Conservation (phyloP, 768 basidiomycete genomes). For the Cyclocybe aegerita region DNA sequence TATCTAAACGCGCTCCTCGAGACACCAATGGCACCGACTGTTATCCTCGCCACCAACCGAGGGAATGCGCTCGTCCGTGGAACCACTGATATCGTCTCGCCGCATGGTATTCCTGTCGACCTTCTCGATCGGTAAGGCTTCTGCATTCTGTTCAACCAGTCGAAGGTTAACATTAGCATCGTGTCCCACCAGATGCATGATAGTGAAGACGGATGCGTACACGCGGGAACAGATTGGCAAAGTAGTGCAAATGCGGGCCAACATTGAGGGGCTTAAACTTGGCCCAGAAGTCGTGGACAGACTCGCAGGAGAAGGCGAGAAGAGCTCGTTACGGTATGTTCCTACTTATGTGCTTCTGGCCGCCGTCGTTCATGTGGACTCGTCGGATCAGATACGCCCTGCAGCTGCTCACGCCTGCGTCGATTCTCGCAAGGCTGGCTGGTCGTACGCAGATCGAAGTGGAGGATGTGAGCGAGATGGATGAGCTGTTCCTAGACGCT, state of each 20-base stretch:
- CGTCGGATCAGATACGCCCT: conserved; percentile 69
- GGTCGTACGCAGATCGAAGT: conserved; percentile 81
- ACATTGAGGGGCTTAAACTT: conserved; percentile 81
- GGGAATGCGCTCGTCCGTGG: conserved; percentile 92
- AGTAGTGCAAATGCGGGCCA: conserved; percentile 84
- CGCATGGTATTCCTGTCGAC: conserved; percentile 94
- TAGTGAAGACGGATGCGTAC: conserved; percentile 89
- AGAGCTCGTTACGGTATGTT: conserved; percentile 73
- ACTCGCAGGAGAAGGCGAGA: conserved; percentile 80
- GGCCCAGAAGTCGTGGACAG: conserved; percentile 75
- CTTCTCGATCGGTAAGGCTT: conserved; percentile 76
- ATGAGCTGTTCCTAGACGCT: conserved; percentile 92
- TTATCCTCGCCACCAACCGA: conserved; percentile 95
- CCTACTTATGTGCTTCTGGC: conserved; percentile 3
- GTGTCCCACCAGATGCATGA: conserved; percentile 67
- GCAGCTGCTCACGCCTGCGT: conserved; percentile 88
- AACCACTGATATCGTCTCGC: conserved; percentile 86
- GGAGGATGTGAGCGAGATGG: conserved; percentile 93
- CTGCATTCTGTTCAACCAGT: conserved; percentile 11
- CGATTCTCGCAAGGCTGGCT: conserved; percentile 75
- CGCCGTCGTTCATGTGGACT: neutral
- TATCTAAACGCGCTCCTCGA: conserved; percentile 96
- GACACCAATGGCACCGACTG: conserved; percentile 95
- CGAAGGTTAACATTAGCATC: neutral
- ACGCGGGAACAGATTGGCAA: conserved; percentile 80